phyloP scores from a whole-genome alignment of 768 basidiomycete genomes.

The Tylopilus rubrobrunneus region DNA sequence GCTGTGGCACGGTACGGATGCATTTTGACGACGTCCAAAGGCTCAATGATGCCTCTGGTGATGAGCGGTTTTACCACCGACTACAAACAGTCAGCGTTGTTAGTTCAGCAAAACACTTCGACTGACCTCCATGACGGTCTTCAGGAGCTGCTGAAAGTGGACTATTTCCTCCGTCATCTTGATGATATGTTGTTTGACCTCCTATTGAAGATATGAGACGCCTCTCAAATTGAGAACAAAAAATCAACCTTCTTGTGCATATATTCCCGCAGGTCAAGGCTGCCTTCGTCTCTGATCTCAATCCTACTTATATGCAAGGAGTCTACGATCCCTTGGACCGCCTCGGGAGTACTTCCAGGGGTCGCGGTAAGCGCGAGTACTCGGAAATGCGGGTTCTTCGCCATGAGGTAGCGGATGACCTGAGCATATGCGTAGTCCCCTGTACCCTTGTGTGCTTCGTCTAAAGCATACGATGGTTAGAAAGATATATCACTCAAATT shows the following conservation, averaged over 20 bases:
- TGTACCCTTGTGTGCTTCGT: slow-evolving; percentile 93
- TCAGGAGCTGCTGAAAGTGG: slow-evolving; percentile 64
- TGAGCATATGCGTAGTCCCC: slow-evolving; percentile 93
- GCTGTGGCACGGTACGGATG: slow-evolving; percentile 61
- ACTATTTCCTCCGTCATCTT: slow-evolving; percentile 64
- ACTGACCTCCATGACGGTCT: slow-evolving; percentile 70
- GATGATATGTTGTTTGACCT: slow-evolving; percentile 75
- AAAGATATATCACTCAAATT: background rate
- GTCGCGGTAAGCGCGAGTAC: slow-evolving; percentile 94
- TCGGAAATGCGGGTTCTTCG: slow-evolving; percentile 91
- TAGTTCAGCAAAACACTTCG: background rate
- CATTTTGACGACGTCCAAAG: slow-evolving; percentile 55
- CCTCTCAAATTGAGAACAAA: background rate
- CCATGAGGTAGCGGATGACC: slow-evolving; percentile 85
- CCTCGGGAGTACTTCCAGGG: slow-evolving; percentile 80
- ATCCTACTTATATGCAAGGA: slow-evolving; percentile 91
- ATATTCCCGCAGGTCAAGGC: slow-evolving; percentile 81
- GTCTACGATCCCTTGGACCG: slow-evolving; percentile 90
- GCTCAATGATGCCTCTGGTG: slow-evolving; percentile 41
- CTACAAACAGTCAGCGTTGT: slow-evolving; percentile 16
- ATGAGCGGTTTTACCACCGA: slow-evolving; percentile 36
- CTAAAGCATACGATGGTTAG: slow-evolving; percentile 37
- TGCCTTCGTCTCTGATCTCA: slow-evolving; percentile 89
- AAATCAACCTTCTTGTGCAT: slow-evolving; percentile 76
- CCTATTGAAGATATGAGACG: slow-evolving; percentile 37